Evolutionary conservation across 2,329 filamentous ascomycete species (phyloP).

Genomic region (Paecilomyces dactylethromorphus): DNA sequence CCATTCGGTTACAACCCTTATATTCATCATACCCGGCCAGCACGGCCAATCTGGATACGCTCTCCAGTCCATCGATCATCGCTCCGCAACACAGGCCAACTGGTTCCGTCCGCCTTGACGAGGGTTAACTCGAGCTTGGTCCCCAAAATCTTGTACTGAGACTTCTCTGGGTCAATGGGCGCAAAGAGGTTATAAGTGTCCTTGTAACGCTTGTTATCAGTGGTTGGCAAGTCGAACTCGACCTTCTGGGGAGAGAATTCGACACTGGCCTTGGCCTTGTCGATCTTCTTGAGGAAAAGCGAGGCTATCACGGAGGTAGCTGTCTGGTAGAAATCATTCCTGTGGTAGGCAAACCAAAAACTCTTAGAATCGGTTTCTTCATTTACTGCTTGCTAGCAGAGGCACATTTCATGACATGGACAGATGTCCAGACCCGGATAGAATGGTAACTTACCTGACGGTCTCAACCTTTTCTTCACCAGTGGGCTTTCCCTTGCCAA

Average conservation of each 20-base stretch:
- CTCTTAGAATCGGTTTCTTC: background rate
- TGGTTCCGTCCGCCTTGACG: conserved; percentile 63
- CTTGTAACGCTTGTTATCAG: conserved; percentile 76
- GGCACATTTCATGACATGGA: background rate
- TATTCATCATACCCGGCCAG: conserved; percentile 51
- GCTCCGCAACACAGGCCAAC: conserved; percentile 79
- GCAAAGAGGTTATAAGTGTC: conserved; percentile 69
- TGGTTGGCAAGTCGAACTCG: conserved; percentile 75
- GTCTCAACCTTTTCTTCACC: conserved; percentile 72
- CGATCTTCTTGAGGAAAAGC: conserved; percentile 95
- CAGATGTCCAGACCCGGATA: background rate
- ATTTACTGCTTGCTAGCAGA: background rate
- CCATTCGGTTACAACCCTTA: background rate
- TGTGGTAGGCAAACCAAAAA: conserved; percentile 22
- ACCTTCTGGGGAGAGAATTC: conserved; percentile 59
- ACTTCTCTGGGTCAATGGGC: conserved; percentile 67
- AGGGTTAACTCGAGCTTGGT: conserved; percentile 83
- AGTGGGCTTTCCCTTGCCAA: conserved; percentile 61
- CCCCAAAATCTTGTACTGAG: conserved; percentile 72
- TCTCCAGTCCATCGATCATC: conserved; percentile 68
- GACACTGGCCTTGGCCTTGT: conserved; percentile 70
- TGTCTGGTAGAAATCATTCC: conserved; percentile 94
- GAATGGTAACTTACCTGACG: conserved; percentile 55
- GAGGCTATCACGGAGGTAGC: conserved; percentile 76
- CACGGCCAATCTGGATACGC: conserved; percentile 83